Percentiles rank a stretch among this genome's conserved stretches.
Evolutionary conservation across 768 basidiomycete species (phyloP).

Genomic region (Plicaturopsis crispa): DNA sequence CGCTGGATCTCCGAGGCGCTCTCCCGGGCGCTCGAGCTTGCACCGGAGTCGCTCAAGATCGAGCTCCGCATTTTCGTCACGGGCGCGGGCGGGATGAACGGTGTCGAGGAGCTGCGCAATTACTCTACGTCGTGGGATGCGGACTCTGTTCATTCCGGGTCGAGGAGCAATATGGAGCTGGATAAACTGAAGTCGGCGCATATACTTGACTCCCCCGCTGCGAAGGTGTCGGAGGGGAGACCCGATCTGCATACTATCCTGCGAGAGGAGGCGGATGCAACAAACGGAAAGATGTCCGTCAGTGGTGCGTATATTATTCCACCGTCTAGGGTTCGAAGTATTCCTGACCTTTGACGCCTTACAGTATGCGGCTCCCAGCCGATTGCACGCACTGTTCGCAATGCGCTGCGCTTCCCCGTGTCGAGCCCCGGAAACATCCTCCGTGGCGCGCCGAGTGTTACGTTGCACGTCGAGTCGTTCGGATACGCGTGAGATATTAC

Average conservation of each 20-base stretch:
- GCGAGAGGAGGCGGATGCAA: conserved; percentile 24
- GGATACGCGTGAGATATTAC: conserved; percentile 24
- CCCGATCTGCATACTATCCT: conserved; percentile 34
- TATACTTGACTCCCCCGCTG: conserved; percentile 15
- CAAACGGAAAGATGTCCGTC: conserved; percentile 34
- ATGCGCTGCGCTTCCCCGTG: conserved; percentile 29
- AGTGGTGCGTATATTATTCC: conserved; percentile 38
- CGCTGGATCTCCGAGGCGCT: conserved; percentile 39
- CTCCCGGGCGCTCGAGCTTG: conserved; percentile 18
- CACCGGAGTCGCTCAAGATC: conserved; percentile 23
- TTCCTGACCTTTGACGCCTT: not conserved
- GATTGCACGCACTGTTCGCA: conserved; percentile 29
- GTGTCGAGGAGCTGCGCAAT: too few species aligned
- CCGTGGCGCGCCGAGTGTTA: conserved; percentile 36
- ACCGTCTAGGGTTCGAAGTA: too few species aligned
- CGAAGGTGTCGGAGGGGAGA: conserved; percentile 27
- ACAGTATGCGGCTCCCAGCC: conserved; percentile 43
- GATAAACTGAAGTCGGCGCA: conserved; percentile 6
- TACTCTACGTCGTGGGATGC: conserved; percentile 12
- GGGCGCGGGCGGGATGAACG: conserved; percentile 10
- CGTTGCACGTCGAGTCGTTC: conserved; percentile 39
- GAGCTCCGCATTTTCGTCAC: conserved; percentile 36
- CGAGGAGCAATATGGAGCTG: conserved; percentile 9
- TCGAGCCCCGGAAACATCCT: conserved; percentile 30
- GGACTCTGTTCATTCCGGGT: conserved; percentile 13